Conservation (phyloP, 495 filamentous ascomycete species). For the Cenococcum geophilum region DNA sequence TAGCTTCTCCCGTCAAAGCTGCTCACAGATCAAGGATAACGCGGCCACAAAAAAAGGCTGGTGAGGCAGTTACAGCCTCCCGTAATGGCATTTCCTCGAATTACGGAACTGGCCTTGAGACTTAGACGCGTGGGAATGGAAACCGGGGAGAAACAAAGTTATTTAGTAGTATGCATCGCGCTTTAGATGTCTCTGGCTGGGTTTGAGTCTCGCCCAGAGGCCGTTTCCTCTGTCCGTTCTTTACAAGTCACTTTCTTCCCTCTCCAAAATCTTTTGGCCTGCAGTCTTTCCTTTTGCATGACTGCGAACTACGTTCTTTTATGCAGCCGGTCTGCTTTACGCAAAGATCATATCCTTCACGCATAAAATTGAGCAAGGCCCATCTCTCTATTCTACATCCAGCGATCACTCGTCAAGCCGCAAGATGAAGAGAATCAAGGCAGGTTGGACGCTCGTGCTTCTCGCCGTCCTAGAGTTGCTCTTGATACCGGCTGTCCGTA, state of each 20-base stretch:
- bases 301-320: constrained; percentile 20
- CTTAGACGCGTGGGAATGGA: constrained; percentile 13
- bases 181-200: constrained; percentile 13
- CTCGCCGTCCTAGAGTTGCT: not conserved
- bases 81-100: constrained; percentile 3
- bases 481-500: not conserved
- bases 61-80: constrained; percentile 17
- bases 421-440: constrained; percentile 4
- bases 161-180: constrained; percentile 4
- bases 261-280: constrained; percentile 21
- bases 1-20: not conserved
- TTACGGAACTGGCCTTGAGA: constrained; percentile 14
- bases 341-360: constrained; percentile 10
- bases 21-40: not conserved
- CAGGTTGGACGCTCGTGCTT: not conserved
- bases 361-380: not conserved
- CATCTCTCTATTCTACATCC: not conserved
- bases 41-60: not conserved
- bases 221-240: constrained; percentile 7
- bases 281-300: constrained; percentile 28
- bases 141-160: constrained; percentile 16
- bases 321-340: constrained; percentile 28
- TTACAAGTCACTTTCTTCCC: constrained; percentile 9
- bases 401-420: not conserved
- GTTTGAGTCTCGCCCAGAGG: constrained; percentile 22